Conservation (phyloP, 179 eudicot genomes). For the Patellifolia procumbens region DNA sequence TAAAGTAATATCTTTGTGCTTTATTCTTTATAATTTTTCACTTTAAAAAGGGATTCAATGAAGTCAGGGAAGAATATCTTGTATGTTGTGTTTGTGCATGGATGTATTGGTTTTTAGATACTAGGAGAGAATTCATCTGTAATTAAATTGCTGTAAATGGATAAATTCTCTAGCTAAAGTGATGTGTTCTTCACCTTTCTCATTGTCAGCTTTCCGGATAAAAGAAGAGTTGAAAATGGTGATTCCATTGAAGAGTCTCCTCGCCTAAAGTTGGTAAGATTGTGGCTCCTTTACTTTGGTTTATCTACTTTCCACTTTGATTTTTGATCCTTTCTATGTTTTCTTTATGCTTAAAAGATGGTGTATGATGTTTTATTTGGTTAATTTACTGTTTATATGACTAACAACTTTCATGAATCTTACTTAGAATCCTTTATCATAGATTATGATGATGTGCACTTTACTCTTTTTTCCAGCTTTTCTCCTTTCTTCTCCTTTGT, state of each 20-base stretch:
- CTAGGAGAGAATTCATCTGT: conserved; percentile 14
- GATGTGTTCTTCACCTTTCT: conserved; percentile 23
- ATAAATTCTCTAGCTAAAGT: conserved; percentile 11
- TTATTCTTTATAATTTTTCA: conserved; percentile 8
- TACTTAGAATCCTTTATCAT: conserved; percentile 33
- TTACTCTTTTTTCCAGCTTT: conserved; percentile 17
- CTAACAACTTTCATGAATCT: conserved; percentile 32
- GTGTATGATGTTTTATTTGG: conserved; percentile 17
- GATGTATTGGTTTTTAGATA: background rate
- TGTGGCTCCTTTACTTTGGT: conserved; percentile 19
- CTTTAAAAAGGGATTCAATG: conserved; percentile 27
- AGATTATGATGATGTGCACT: conserved; percentile 34
- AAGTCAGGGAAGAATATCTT: conserved; percentile 35
- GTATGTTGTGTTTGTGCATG: conserved; percentile 39
- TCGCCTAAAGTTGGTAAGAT: conserved; percentile 63
- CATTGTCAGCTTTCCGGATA: conserved; percentile 75
- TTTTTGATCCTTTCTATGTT: conserved; percentile 25
- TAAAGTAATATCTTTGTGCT: conserved; percentile 24
- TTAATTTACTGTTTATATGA: conserved; percentile 25
- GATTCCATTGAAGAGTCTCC: conserved; percentile 51
- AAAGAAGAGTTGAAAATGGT: conserved; percentile 51
- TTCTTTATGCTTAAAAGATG: conserved; percentile 19
- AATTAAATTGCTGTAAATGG: conserved; percentile 13
- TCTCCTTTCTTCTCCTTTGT: background rate
- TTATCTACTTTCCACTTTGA: conserved; percentile 28